phyloP scores from a whole-genome alignment of 1,284 basidiomycete species.

The Boletus smithii region DNA sequence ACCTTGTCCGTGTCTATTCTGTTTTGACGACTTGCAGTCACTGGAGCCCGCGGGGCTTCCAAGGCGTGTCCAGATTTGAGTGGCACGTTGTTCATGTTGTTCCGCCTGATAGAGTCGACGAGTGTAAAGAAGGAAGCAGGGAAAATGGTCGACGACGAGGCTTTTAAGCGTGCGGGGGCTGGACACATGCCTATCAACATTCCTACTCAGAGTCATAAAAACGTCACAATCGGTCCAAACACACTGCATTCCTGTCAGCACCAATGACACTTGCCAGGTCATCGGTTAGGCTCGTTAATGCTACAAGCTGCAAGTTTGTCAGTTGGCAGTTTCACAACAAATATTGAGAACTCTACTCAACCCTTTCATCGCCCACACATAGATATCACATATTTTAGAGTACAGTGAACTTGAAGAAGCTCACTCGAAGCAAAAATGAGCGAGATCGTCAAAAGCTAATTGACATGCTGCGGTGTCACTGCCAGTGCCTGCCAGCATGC shows the following conservation, averaged over 20 bases:
- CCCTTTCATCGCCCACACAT: no score
- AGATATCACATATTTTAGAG: no score
- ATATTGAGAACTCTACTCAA: no score
- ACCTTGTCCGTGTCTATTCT: conserved; percentile 28
- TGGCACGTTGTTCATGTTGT: conserved; percentile 18
- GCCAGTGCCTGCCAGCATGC: no score
- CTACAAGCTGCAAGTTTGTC: no score
- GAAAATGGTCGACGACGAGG: conserved; percentile 16
- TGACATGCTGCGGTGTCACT: no score
- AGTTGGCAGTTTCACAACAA: no score
- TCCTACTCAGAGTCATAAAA: conserved; percentile 2
- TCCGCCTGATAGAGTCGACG: conserved; percentile 20
- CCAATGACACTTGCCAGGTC: no score
- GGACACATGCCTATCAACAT: conserved; percentile 18
- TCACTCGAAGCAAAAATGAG: no score
- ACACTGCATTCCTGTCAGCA: background rate
- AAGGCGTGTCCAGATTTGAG: conserved; percentile 22
- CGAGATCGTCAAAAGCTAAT: no score
- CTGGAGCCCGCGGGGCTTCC: conserved; percentile 21
- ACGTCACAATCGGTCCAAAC: conserved; percentile 6
- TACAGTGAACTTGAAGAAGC: no score
- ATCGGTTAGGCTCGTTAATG: no score
- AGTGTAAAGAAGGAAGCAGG: conserved; percentile 20
- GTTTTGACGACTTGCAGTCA: conserved; percentile 18
- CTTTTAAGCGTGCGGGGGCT: conserved; percentile 9